These are phyloP conservation scores for Penicillium italicum DNA, from an alignment of 2,329 filamentous ascomycete species.

Conservation along the genomic window DNA sequence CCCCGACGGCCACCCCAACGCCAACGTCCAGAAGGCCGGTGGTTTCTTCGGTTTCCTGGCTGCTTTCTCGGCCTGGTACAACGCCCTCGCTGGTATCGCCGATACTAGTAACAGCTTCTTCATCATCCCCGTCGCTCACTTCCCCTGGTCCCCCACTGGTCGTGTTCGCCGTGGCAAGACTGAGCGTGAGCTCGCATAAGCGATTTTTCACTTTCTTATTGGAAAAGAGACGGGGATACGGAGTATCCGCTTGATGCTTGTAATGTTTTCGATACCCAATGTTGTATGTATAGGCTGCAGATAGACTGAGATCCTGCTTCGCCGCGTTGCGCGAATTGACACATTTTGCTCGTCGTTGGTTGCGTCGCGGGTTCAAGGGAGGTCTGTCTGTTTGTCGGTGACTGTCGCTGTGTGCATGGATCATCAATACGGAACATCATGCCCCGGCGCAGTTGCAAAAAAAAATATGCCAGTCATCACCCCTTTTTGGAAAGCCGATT, in stretches of 20 bases:
- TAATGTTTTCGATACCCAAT: slow-evolving; percentile 37
- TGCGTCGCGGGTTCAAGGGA: neutral
- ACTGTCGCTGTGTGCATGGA: neutral
- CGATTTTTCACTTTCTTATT: slow-evolving; percentile 1
- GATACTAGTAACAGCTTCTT: slow-evolving; percentile 76
- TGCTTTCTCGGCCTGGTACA: slow-evolving; percentile 83
- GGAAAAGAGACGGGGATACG: neutral
- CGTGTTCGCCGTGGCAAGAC: slow-evolving; percentile 57
- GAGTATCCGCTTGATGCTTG: slow-evolving; percentile 13
- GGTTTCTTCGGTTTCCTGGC: slow-evolving; percentile 77
- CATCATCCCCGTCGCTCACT: slow-evolving; percentile 85
- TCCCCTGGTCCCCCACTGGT: slow-evolving; percentile 86
- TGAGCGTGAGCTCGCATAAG: slow-evolving; percentile 42
- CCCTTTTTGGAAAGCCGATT: neutral
- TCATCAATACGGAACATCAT: slow-evolving; percentile 1
- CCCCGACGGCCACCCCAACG: slow-evolving; percentile 38
- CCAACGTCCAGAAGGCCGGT: slow-evolving; percentile 62
- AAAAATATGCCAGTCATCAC: neutral
- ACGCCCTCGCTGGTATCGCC: slow-evolving; percentile 75
- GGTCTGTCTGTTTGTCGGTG: neutral
- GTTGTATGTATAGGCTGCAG: slow-evolving; percentile 17
- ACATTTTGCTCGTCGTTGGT: slow-evolving; percentile 12
- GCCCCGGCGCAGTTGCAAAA: neutral
- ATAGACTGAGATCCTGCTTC: neutral
- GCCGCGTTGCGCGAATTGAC: neutral